phyloP scores from a whole-genome alignment of 2,329 filamentous ascomycete genomes.

The Alternaria infectoria region DNA sequence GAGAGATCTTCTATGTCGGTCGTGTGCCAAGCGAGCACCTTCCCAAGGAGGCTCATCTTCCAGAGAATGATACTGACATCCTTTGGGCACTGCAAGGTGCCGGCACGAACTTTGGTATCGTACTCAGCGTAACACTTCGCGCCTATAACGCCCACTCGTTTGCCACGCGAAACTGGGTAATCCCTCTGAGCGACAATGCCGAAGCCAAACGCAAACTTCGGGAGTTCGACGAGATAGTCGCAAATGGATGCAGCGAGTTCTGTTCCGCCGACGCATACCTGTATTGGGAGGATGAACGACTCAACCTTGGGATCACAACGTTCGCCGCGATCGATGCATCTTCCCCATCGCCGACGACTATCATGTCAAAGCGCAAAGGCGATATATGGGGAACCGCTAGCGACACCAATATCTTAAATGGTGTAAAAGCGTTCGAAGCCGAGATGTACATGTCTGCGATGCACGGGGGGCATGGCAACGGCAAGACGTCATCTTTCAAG shows the following conservation, averaged over 20 bases:
- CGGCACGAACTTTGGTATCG: constrained; percentile 65
- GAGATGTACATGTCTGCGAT: constrained; percentile 68
- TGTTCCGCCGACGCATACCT: constrained; percentile 64
- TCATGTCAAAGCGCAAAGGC: not conserved
- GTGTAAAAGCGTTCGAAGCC: constrained; percentile 61
- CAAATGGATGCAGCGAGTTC: constrained; percentile 50
- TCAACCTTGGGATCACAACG: constrained; percentile 61
- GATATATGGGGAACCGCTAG: constrained; percentile 41
- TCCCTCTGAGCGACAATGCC: constrained; percentile 29
- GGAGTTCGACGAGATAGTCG: constrained; percentile 50
- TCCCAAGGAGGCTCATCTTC: constrained; percentile 51
- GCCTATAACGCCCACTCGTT: constrained; percentile 54
- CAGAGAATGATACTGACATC: constrained; percentile 58
- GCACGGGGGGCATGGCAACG: constrained; percentile 63
- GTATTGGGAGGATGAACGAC: constrained; percentile 54
- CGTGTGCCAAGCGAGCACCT: constrained; percentile 55
- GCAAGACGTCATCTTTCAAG: constrained; percentile 70
- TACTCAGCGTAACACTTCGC: constrained; percentile 61
- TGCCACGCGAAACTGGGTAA: constrained; percentile 34
- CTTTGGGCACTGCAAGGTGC: constrained; percentile 66
- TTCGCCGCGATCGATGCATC: constrained; percentile 45
- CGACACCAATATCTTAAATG: constrained; percentile 51
- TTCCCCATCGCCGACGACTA: not conserved
- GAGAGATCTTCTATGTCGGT: constrained; percentile 59
- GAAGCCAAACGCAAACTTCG: constrained; percentile 48